Percentiles rank a stretch among this genome's conserved stretches.
Conservation (phyloP, 768 basidiomycete genomes). For the Amanita rimosa region DNA sequence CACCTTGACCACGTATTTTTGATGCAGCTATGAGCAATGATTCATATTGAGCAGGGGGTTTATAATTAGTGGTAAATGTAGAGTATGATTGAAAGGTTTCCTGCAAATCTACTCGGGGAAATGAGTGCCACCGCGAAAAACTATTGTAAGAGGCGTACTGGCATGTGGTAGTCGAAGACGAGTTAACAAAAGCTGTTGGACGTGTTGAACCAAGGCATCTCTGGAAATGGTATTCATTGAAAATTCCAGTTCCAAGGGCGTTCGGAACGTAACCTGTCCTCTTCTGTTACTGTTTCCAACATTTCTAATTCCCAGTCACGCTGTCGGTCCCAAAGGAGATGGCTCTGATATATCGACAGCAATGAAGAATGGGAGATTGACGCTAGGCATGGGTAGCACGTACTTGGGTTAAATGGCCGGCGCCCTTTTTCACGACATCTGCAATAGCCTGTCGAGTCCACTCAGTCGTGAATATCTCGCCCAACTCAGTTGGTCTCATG, state of each 20-base stretch:
- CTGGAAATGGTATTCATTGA: conserved; percentile 19
- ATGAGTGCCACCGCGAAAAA: background rate
- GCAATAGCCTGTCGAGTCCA: conserved; percentile 51
- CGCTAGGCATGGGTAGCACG: conserved; percentile 4
- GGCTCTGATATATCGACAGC: conserved; percentile 35
- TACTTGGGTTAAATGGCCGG: conserved; percentile 56
- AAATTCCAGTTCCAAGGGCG: background rate
- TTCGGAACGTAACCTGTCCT: conserved; percentile 30
- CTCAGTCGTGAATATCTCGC: conserved; percentile 45
- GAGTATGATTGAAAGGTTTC: conserved; percentile 83
- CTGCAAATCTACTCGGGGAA: conserved; percentile 48
- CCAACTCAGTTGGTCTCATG: conserved; percentile 36
- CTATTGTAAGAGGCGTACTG: conserved; percentile 27
- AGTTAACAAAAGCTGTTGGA: conserved; percentile 48
- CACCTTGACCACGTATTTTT: conserved; percentile 49
- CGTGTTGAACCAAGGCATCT: conserved; percentile 27
- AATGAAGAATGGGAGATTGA: background rate
- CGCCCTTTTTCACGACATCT: conserved; percentile 43
- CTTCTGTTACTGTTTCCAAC: conserved; percentile 34
- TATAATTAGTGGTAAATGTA: conserved; percentile 73
- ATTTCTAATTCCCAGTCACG: conserved; percentile 66
- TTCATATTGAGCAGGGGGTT: conserved; percentile 71
- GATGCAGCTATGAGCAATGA: conserved; percentile 65
- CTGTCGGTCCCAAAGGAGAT: conserved; percentile 58
- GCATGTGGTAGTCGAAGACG: conserved; percentile 72